Percentiles rank a stretch among this genome's conserved stretches.
phyloP scores from a whole-genome alignment of 1,284 basidiomycete species.

The Cryptococcus sp. region DNA sequence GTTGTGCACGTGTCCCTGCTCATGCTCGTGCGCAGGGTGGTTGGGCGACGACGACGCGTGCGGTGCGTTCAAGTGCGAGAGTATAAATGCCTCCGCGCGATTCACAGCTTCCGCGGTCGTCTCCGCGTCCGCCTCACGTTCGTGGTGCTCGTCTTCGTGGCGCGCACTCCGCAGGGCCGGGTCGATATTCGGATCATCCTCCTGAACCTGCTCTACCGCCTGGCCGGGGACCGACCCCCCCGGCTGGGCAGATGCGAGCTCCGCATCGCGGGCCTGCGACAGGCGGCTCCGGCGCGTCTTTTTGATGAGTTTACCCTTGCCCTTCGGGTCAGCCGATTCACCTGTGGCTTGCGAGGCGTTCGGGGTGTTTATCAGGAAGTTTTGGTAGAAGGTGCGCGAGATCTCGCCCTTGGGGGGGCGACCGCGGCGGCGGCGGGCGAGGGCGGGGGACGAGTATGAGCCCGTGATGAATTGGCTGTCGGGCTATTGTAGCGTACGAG shows the following conservation, averaged over 20 bases:
- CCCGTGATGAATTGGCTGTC: constrained; percentile 14
- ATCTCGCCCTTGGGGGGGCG: constrained; percentile 30
- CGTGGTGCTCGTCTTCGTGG: too few relatives aligned
- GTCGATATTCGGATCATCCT: background rate
- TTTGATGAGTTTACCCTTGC: background rate
- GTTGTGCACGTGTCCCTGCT: background rate
- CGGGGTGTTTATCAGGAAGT: constrained; percentile 8
- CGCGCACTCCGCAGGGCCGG: background rate
- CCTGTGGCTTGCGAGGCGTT: background rate
- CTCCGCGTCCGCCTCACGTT: background rate
- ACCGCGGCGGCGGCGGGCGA: constrained; percentile 31
- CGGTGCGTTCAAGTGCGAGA: constrained; percentile 23
- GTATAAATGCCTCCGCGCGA: constrained; percentile 30
- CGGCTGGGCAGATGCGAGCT: too few relatives aligned
- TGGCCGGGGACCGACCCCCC: background rate
- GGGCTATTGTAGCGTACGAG: background rate
- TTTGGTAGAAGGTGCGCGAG: constrained; percentile 14
- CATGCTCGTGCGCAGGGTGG: constrained; percentile 2
- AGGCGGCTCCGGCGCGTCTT: constrained; percentile 5
- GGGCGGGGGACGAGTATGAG: constrained; percentile 38
- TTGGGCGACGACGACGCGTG: background rate
- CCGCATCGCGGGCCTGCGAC: background rate
- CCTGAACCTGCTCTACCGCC: background rate
- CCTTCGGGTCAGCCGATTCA: background rate
- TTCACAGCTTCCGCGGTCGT: constrained; percentile 18